Conservation (phyloP, 169 alveolate species). For the Theileria parva region DNA sequence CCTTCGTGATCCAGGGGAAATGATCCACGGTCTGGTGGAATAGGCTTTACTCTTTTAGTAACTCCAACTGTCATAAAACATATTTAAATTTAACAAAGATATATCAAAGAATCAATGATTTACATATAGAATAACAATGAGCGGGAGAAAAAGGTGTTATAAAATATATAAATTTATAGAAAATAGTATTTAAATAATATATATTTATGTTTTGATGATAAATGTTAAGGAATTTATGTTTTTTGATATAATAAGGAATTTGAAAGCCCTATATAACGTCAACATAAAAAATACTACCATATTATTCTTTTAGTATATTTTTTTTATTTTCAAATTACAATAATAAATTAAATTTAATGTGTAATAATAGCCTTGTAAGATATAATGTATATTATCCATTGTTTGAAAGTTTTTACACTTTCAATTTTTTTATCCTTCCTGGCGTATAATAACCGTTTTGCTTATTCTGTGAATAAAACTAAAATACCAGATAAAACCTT, state of each 20-base stretch:
- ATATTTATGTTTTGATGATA: too few species aligned
- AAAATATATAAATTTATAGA: not conserved
- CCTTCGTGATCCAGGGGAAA: slow-evolving; percentile 75
- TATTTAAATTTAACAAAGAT: not conserved
- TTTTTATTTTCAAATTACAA: too few species aligned
- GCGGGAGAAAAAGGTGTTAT: not conserved
- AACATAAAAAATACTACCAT: too few species aligned
- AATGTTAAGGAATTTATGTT: too few species aligned
- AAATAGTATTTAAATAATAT: not conserved
- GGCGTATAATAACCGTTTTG: not conserved
- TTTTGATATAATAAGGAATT: too few species aligned
- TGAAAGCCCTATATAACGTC: too few species aligned
- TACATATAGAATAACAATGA: not conserved
- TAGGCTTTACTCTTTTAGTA: slow-evolving; percentile 39
- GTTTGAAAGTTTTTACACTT: slow-evolving; percentile 7
- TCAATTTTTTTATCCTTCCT: not conserved
- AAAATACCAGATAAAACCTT: not conserved
- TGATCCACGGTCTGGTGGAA: slow-evolving; percentile 75
- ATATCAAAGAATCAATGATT: not conserved
- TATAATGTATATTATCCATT: not conserved
- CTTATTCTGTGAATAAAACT: slow-evolving; percentile 1
- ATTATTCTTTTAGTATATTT: too few species aligned
- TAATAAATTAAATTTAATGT: not conserved
- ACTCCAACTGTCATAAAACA: slow-evolving; percentile 51
- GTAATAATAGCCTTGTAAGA: not conserved